Conservation (phyloP, 768 basidiomycete genomes). For the Chalciporus chontae region DNA sequence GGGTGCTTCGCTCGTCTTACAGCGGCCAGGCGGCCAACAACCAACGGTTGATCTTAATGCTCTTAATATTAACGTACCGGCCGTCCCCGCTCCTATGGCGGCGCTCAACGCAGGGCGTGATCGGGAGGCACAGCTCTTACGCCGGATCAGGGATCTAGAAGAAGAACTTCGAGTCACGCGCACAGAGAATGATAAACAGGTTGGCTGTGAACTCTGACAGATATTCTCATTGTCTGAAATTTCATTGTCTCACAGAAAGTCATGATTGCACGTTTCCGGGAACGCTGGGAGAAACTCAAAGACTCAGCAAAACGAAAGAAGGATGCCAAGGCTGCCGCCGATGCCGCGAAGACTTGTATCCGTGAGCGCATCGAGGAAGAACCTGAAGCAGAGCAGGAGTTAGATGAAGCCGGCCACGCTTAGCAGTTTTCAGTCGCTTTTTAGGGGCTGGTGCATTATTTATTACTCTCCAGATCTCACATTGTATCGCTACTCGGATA, state of each 20-base stretch:
- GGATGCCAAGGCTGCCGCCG: slow-evolving; percentile 58
- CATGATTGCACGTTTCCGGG: slow-evolving; percentile 78
- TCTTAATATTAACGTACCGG: slow-evolving; percentile 56
- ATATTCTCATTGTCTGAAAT: slow-evolving; percentile 11
- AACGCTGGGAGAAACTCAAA: slow-evolving; percentile 87
- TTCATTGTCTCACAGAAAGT: slow-evolving; percentile 53
- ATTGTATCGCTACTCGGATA: slow-evolving; percentile 13
- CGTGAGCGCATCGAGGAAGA: slow-evolving; percentile 70
- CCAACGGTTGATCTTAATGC: slow-evolving; percentile 48
- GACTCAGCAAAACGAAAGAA: slow-evolving; percentile 86
- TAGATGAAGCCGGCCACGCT: slow-evolving; percentile 27
- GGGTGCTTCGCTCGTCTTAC: slow-evolving; percentile 61
- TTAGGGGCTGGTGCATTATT: slow-evolving; percentile 2
- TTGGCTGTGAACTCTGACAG: slow-evolving; percentile 31
- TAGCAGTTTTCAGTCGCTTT: neutral
- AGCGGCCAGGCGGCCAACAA: slow-evolving; percentile 37
- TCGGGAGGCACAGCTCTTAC: slow-evolving; percentile 49
- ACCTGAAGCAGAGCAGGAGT: slow-evolving; percentile 61
- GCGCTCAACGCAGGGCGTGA: slow-evolving; percentile 52
- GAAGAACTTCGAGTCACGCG: slow-evolving; percentile 65
- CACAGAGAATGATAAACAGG: slow-evolving; percentile 81
- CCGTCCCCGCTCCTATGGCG: slow-evolving; percentile 44
- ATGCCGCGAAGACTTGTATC: slow-evolving; percentile 41
- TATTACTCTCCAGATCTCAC: neutral
- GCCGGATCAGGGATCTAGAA: slow-evolving; percentile 69